Percentiles rank a stretch among this genome's conserved stretches.
Evolutionary conservation across 1,284 basidiomycete species (phyloP).

Genomic region (Limonomyces culmigenus): DNA sequence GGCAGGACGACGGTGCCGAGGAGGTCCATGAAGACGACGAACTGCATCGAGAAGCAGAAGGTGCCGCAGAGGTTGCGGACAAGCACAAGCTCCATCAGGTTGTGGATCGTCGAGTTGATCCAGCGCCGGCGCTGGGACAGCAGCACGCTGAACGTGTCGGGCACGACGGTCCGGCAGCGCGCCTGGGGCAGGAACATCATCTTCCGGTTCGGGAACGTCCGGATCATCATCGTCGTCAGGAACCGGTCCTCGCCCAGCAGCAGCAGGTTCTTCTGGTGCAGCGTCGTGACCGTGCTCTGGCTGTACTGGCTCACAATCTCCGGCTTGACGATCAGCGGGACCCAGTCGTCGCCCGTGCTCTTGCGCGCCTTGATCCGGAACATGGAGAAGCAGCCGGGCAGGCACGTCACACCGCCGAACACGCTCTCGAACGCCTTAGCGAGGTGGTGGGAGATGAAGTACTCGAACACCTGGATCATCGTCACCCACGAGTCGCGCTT

Average conservation of each 20-base stretch:
- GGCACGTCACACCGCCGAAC: constrained; percentile 97
- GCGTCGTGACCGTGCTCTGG: constrained; percentile 81
- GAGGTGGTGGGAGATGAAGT: constrained; percentile 97
- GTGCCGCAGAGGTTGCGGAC: constrained; percentile 94
- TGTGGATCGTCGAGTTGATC: constrained; percentile 99
- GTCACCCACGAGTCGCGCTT: constrained; percentile 98
- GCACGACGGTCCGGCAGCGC: constrained; percentile 87
- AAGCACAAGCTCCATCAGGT: constrained; percentile 96
- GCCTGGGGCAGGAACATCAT: constrained; percentile 99
- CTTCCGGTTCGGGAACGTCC: constrained; percentile 95
- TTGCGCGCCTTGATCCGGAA: constrained; percentile 94
- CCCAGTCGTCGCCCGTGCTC: constrained; percentile 83
- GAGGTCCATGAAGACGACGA: constrained; percentile 97
- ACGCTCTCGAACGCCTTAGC: constrained; percentile 98
- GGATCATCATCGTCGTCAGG: constrained; percentile 84
- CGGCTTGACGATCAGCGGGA: constrained; percentile 93
- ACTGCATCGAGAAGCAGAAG: constrained; percentile 96
- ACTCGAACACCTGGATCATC: constrained; percentile 94
- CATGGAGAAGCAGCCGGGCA: constrained; percentile 99
- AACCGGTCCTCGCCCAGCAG: constrained; percentile 98
- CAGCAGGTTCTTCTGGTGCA: constrained; percentile 97
- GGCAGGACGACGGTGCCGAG: constrained; percentile 92
- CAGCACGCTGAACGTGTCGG: constrained; percentile 86
- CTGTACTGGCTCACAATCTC: constrained; percentile 97
- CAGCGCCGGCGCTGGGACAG: constrained; percentile 95